Percentiles rank a stretch among this genome's conserved stretches.
Conservation (phyloP, 352 stramenopile genomes). For the Thraustochytrium striatum region DNA sequence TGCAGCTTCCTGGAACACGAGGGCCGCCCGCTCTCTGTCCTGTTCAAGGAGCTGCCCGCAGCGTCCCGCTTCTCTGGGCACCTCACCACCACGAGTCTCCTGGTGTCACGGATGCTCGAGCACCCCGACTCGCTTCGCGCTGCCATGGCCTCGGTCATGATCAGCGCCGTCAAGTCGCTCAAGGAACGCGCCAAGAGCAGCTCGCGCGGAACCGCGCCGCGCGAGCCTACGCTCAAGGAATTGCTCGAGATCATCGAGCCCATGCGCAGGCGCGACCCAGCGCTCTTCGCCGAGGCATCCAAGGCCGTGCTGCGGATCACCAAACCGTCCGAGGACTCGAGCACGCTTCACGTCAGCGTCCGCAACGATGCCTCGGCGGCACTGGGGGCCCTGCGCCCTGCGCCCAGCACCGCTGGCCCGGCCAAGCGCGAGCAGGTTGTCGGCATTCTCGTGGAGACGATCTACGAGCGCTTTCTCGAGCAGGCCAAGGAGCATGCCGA, state of each 20-base stretch:
- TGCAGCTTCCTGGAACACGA: background rate
- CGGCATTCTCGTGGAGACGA: background rate
- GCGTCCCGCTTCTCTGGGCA: slow-evolving; percentile 17
- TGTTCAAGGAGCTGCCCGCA: background rate
- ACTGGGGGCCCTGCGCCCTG: too few species aligned
- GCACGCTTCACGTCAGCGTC: too few species aligned
- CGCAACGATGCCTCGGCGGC: too few species aligned
- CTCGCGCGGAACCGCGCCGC: background rate
- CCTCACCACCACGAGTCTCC: slow-evolving; percentile 13
- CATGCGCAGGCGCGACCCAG: slow-evolving; percentile 25
- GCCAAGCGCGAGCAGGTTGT: background rate
- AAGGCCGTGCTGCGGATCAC: slow-evolving; percentile 18
- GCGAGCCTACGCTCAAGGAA: background rate
- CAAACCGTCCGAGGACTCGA: too few species aligned
- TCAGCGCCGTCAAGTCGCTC: background rate
- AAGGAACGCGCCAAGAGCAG: background rate
- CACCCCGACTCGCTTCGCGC: slow-evolving; percentile 39
- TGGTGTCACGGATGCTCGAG: slow-evolving; percentile 22
- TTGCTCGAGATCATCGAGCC: slow-evolving; percentile 13
- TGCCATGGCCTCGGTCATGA: slow-evolving; percentile 36
- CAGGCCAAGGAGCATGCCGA: too few species aligned
- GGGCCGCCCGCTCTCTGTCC: background rate
- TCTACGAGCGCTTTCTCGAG: background rate
- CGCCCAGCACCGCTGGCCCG: too few species aligned
- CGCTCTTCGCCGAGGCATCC: slow-evolving; percentile 29